Percentiles rank a stretch among this genome's conserved stretches.
Conservation (phyloP, 139 green algal species). For the Astrephomene gubernaculifera region DNA sequence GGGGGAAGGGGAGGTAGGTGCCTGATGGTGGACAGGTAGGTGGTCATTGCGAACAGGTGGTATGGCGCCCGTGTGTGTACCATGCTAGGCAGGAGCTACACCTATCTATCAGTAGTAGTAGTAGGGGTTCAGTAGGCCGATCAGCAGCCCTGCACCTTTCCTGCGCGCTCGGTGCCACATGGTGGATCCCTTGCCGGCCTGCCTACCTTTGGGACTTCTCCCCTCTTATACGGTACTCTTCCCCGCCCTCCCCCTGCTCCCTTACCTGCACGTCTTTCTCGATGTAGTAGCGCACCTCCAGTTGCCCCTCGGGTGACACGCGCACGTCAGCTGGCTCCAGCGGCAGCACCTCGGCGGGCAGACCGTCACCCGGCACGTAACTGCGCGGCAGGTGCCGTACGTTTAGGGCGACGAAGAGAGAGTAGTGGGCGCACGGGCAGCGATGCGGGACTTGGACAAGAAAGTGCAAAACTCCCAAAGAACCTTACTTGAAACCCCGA, state of each 20-base stretch:
- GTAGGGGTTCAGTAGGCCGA: not conserved
- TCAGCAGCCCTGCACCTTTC: no score
- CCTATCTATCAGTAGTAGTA: not conserved
- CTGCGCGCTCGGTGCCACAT: no score
- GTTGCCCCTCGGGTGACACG: not conserved
- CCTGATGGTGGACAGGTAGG: not conserved
- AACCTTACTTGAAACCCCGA: not conserved
- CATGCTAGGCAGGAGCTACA: not conserved
- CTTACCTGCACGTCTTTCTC: slow-evolving; percentile 8
- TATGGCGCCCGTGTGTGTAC: not conserved
- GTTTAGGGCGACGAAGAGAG: not conserved
- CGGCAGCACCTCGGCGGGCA: not conserved
- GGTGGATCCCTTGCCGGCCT: not conserved
- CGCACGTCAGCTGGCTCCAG: slow-evolving; percentile 13
- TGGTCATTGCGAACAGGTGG: not conserved
- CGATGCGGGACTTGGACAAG: not conserved
- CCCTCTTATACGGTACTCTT: not conserved
- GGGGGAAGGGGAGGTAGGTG: not conserved
- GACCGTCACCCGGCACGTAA: not conserved
- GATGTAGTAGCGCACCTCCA: slow-evolving; percentile 8
- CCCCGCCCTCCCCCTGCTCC: not conserved
- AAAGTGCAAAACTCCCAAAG: not conserved
- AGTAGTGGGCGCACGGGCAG: not conserved
- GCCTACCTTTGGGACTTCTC: no score
- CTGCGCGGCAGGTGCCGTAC: not conserved